A percentile compares a stretch with the other conserved stretches of the same genome.
These are phyloP conservation scores for Kockovaella imperatae DNA, from an alignment of 768 basidiomycete genomes.

Conservation along the genomic window DNA sequence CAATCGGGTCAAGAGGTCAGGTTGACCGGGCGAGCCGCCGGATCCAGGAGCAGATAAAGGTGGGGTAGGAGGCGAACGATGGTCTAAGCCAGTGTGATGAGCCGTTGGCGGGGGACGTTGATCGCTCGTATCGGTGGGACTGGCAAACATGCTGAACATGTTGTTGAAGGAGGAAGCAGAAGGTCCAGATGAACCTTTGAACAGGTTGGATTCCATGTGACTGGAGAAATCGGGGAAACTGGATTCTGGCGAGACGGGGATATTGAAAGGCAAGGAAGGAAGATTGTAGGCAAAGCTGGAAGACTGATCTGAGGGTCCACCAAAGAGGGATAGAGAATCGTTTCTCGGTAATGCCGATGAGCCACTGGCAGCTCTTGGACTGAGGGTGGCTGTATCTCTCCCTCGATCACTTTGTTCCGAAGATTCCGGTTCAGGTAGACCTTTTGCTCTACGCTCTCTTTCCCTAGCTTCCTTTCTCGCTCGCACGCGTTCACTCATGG, in stretches of 20 bases:
- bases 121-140: neutral
- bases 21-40: slow-evolving; percentile 13
- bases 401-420: slow-evolving; percentile 8
- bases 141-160: slow-evolving; percentile 25
- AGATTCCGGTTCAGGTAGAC: slow-evolving; percentile 12
- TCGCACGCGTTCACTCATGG: slow-evolving; percentile 43
- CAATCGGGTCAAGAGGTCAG: slow-evolving; percentile 39
- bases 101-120: neutral
- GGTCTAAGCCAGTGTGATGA: neutral
- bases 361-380: slow-evolving; percentile 9
- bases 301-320: neutral
- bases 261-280: slow-evolving; percentile 25
- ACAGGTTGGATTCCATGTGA: slow-evolving; percentile 6
- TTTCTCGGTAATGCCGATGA: neutral
- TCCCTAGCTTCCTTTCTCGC: slow-evolving; percentile 40
- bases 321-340: too few relatives aligned
- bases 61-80: slow-evolving; percentile 10
- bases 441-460: slow-evolving; percentile 26
- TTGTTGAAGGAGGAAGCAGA: slow-evolving; percentile 15
- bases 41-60: slow-evolving; percentile 1
- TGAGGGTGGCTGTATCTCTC: slow-evolving; percentile 17
- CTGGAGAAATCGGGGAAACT: slow-evolving; percentile 17
- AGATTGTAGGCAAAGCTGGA: slow-evolving; percentile 24
- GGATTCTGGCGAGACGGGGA: slow-evolving; percentile 17
- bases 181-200: slow-evolving; percentile 12